Base-by-base conservation (phyloP, 257 asterid genomes). In the Salvia hispanica region DNA sequence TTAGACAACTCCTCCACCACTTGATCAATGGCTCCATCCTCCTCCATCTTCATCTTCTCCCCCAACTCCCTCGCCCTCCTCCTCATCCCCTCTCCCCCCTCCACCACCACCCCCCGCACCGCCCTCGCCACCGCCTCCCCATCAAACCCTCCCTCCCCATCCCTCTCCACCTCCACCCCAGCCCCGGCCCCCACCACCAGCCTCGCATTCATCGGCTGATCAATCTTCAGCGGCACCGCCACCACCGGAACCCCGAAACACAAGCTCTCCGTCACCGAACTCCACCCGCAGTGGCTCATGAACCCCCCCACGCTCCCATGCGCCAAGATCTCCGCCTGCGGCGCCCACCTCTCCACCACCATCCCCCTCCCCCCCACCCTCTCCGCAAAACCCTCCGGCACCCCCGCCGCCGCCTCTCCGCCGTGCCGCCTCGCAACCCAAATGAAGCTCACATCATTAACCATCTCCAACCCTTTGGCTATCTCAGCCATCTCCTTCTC, bases 271-370 rank as follows among this genome's bases (percentile, higher is more conserved):
- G 50, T 51, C 9, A 65, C 8, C 14, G 62, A 65, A 13, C 61
- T 65, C 71, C 71, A 65, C 45, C 71, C 71, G 6, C 71, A 65
- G 8, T 65, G 71, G 71, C 61, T 65, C 71, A 51, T 65, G 60
- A 65, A 65, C 1, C 51, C 71, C 1, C 61, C 71, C 2, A 65
- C 71, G 15, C 71, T 57, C 11, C 7, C 7, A 46, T 69, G 73
- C 2, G 51, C 66, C 50, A 69, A 46, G 59, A 69, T 58, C 3
- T 42, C 51, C 3, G 66, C 51, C 42, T 68, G 64, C 25, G 64
- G 58, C 0, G 58, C 73, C 73, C 73, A 68, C 10, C 14, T 9
- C 34, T 16, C 16, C 45, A 55, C 55, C 5, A 67, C 31, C 56
- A 54, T 2, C 12, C 64, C 56, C 46, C 63, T 53, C 16, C 6